phyloP scores from a whole-genome alignment of 441 rosid species.

The Kokia cookei region DNA sequence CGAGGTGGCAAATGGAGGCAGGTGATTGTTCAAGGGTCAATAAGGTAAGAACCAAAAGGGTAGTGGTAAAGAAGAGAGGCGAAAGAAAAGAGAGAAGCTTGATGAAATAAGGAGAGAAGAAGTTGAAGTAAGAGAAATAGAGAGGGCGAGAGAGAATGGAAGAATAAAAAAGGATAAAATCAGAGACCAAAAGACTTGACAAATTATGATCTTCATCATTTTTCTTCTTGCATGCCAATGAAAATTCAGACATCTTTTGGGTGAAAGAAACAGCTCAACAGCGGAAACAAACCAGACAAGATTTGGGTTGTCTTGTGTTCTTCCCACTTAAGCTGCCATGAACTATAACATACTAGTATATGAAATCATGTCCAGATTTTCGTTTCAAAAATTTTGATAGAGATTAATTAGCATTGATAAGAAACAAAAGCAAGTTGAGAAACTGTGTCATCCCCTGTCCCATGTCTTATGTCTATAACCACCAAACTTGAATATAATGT shows the following conservation, averaged over 20 bases:
- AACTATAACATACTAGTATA: too few relatives aligned
- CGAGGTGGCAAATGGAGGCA: slow-evolving; percentile 8
- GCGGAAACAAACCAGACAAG: background rate
- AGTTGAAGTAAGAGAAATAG: slow-evolving; percentile 49
- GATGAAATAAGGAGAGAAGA: slow-evolving; percentile 63
- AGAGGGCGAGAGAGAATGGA: slow-evolving; percentile 61
- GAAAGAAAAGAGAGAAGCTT: slow-evolving; percentile 67
- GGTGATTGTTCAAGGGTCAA: slow-evolving; percentile 27
- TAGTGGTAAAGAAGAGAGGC: slow-evolving; percentile 68
- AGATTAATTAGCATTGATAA: slow-evolving; percentile 17
- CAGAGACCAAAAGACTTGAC: slow-evolving; percentile 38
- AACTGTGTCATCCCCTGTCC: slow-evolving; percentile 16
- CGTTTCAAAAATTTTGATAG: too few relatives aligned
- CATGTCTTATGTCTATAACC: slow-evolving; percentile 12
- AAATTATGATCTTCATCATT: slow-evolving; percentile 10
- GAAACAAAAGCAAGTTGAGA: slow-evolving; percentile 21
- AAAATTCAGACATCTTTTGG: slow-evolving; percentile 47
- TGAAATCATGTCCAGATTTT: too few relatives aligned
- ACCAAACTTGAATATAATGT: slow-evolving; percentile 6
- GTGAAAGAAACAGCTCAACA: background rate
- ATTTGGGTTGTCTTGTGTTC: too few relatives aligned
- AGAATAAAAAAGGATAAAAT: slow-evolving; percentile 44
- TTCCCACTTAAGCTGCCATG: background rate
- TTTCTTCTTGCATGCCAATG: slow-evolving; percentile 26
- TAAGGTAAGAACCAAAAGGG: slow-evolving; percentile 56